Evolutionary conservation across 345 rosid genomes (phyloP), one percentile per base, ranked within the genome.

Genomic region (Syzygium jambos): DNA sequence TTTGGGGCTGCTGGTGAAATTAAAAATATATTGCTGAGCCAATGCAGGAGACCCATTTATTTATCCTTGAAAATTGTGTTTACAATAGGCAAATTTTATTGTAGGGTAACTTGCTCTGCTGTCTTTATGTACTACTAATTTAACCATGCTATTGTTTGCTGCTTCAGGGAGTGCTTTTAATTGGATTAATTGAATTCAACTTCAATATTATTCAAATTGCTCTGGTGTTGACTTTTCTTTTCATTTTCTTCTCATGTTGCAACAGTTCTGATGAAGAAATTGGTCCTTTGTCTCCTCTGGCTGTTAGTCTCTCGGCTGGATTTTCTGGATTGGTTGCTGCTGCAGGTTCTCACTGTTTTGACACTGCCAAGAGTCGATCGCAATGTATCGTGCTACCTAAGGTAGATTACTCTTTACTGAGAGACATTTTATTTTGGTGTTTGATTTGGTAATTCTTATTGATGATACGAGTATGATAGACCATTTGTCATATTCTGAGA

Each of bases 271-370:
- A 95, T 89, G 98, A 94, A 88, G 99, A 95, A 87, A 86, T 95
- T 17, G 97, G 95, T 77, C 95, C 98, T 2, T 90, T 98, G 89
- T 91, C 96, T 88, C 97, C 98, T 2, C 68, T 95, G 80, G 89
- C 93, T 59, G 90, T 93, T 88, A 98, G 96, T 87, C 86, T 95
- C 86, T 96, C 98, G 1, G 99, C 99, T 88, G 98, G 97, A 30
- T 87, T 96, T 88, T 96, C 99, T 0, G 97, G 99, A 89, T 90
- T 93, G 51, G 27, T 94, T 87, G 99, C 96, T 88, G 98, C 99
- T 86, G 99, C 97, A 68, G 97, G 95, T 88, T 98, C 99, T 85
- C 99, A 96, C 87, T 90, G 95, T 92, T 95, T 98, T 86, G 99
- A 96, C 91, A 98, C 99, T 34, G 95, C 98, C 19, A 95, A 92